Evolutionary conservation across 805 yeast genomes (phyloP), one percentile per base, ranked within the genome.

Genomic region (Hanseniaspora clermontiae): DNA sequence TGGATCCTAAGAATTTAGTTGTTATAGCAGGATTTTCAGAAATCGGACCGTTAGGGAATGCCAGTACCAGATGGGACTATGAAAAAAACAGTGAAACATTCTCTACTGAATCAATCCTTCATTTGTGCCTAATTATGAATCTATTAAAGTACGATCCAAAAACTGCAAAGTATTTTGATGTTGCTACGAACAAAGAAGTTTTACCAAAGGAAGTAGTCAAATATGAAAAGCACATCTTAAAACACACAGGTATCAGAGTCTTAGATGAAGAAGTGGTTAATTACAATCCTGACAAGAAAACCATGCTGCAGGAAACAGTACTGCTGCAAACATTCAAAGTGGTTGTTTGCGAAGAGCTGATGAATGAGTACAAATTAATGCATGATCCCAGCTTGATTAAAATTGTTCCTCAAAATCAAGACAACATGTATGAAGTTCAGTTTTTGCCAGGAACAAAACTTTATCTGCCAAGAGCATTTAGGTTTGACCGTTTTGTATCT

Each of bases 71-170:
- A 72, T 87, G 95, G 95, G 95, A 87, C 70, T 87, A 86, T 88
- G 95, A 87, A 71, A 83, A 90, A 45, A 60, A 70, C 57, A 95
- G 95, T 61, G 84, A 81, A 11, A 24, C 15, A 65, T 87, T 87
- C 72, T 85, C 95, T 8, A 74, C 87, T 60, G 95, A 87, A 70
- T 95, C 95, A 59, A 81, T 93, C 63, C 78, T 87, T 65, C 95
- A 87, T 71, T 84, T 87, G 90, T 95, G 95, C 48, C 86, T 95
- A 91, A 84, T 87, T 62, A 87, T 87, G 95, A 95, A 95, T 60
- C 77, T 82, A 66, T 84, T 87, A 72, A 83, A 82, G 71, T 87
- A 87, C 72, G 61, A 61, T 29, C 24, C 45, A 8, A 38, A 31
- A 1, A 8, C 38, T 11, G 83, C 81, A 73, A 79, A 80, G 60